Evolutionary conservation across 768 basidiomycete species (phyloP).

Genomic region (Serendipita sp.): DNA sequence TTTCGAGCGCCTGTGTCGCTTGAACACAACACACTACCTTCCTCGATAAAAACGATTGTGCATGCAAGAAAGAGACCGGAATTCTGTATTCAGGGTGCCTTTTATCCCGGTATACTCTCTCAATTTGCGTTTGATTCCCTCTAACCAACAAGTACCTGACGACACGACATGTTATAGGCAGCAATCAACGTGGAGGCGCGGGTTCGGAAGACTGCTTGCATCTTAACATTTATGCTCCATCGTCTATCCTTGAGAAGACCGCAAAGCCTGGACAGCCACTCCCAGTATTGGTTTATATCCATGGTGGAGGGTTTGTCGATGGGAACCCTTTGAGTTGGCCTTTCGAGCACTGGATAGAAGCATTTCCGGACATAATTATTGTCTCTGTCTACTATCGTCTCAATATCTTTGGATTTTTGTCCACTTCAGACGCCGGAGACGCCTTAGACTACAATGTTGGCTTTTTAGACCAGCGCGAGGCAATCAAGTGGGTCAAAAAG

Average conservation of each 20-base stretch:
- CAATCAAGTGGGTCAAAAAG: constrained; percentile 26
- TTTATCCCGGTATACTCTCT: not conserved
- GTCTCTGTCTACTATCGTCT: constrained; percentile 56
- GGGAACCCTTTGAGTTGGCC: constrained; percentile 54
- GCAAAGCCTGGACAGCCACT: constrained; percentile 14
- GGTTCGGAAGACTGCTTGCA: constrained; percentile 55
- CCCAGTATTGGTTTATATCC: constrained; percentile 28
- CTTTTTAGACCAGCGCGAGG: constrained; percentile 37
- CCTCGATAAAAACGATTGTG: constrained; percentile 29
- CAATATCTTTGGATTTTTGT: constrained; percentile 46
- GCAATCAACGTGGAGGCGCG: constrained; percentile 30
- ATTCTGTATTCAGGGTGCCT: constrained; percentile 41
- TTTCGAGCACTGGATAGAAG: constrained; percentile 49
- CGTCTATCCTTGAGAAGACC: constrained; percentile 20
- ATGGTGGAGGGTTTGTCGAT: constrained; percentile 31
- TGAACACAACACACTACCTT: constrained; percentile 15
- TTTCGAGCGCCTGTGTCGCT: constrained; percentile 33
- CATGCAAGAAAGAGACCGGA: constrained; percentile 39
- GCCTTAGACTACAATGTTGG: constrained; percentile 35
- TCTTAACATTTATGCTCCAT: constrained; percentile 47
- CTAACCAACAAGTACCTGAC: not conserved
- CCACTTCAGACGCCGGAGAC: constrained; percentile 25
- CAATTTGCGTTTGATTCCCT: too few species aligned
- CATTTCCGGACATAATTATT: constrained; percentile 39
- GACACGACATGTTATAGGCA: not conserved